Conservation (phyloP, 257 asterid species). For the Galeopsis tetrahit region DNA sequence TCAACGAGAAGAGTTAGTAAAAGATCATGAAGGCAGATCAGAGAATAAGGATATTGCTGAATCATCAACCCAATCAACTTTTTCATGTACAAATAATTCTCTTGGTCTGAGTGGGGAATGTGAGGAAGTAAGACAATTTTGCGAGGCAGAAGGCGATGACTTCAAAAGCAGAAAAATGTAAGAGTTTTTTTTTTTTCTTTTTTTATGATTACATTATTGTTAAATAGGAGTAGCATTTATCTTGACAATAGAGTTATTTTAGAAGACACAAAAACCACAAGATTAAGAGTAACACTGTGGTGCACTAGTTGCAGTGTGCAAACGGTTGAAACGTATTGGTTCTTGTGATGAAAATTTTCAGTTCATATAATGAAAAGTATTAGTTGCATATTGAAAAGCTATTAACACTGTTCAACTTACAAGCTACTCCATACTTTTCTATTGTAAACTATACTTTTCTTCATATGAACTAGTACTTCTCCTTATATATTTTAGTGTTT, state of each 20-base stretch:
- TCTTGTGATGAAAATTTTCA: too few relatives aligned
- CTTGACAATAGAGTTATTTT: conserved; percentile 3
- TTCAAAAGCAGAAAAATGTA: conserved; percentile 65
- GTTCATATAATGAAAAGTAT: too few relatives aligned
- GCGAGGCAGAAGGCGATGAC: conserved; percentile 51
- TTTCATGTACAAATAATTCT: conserved; percentile 39
- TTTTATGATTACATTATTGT: neutral
- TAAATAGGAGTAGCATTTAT: neutral
- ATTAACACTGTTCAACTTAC: too few relatives aligned
- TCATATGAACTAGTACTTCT: too few relatives aligned
- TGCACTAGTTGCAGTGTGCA: too few relatives aligned
- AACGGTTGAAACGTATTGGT: too few relatives aligned
- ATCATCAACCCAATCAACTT: conserved; percentile 37
- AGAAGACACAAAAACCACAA: neutral
- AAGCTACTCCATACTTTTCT: too few relatives aligned
- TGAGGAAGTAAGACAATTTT: conserved; percentile 47
- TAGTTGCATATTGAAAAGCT: too few relatives aligned
- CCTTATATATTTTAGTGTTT: too few relatives aligned
- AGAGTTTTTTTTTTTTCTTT: conserved; percentile 2
- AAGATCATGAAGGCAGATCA: conserved; percentile 29
- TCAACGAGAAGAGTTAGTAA: conserved; percentile 34
- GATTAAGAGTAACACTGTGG: neutral
- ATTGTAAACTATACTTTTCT: too few relatives aligned
- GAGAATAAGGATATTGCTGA: conserved; percentile 39
- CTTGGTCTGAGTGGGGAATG: conserved; percentile 43